Conservation (phyloP, 2,329 filamentous ascomycete species). For the Aspergillus brunneoviolaceus region DNA sequence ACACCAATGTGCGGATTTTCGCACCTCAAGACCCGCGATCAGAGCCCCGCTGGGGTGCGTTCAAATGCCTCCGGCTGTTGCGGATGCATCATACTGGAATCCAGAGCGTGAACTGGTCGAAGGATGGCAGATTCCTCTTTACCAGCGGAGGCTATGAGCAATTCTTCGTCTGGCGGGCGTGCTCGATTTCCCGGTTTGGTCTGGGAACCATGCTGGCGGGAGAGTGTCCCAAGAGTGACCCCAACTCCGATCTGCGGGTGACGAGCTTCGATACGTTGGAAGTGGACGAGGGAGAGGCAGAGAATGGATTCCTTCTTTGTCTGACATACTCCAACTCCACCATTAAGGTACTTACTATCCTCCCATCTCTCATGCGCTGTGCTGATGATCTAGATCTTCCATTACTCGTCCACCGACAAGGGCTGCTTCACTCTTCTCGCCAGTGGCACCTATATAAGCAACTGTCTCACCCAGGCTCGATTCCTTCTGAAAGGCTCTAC, state of each 20-base stretch:
- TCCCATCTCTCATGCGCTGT: neutral
- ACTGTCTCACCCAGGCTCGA: conserved; percentile 69
- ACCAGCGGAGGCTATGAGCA: conserved; percentile 88
- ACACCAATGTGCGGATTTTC: conserved; percentile 73
- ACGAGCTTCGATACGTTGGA: conserved; percentile 69
- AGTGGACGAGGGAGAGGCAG: conserved; percentile 24
- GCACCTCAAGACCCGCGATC: conserved; percentile 18
- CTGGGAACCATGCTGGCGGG: conserved; percentile 56
- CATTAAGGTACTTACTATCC: conserved; percentile 52
- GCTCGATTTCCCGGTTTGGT: conserved; percentile 52
- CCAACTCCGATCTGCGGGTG: conserved; percentile 70
- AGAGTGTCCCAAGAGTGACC: conserved; percentile 48
- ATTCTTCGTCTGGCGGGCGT: conserved; percentile 78
- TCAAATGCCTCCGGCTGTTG: conserved; percentile 62
- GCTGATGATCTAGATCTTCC: conserved; percentile 46
- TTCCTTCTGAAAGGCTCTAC: conserved; percentile 48
- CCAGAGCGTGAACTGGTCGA: conserved; percentile 75
- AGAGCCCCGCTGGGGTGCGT: conserved; percentile 24
- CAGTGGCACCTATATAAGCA: conserved; percentile 63
- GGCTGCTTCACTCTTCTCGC: conserved; percentile 47
- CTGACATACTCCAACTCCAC: conserved; percentile 83
- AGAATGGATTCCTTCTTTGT: conserved; percentile 57
- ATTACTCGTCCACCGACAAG: conserved; percentile 30
- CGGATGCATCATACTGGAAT: conserved; percentile 81
- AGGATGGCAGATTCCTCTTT: conserved; percentile 67